Base-by-base conservation (phyloP, 768 basidiomycete genomes). In the Lactifluus pinguis region DNA sequence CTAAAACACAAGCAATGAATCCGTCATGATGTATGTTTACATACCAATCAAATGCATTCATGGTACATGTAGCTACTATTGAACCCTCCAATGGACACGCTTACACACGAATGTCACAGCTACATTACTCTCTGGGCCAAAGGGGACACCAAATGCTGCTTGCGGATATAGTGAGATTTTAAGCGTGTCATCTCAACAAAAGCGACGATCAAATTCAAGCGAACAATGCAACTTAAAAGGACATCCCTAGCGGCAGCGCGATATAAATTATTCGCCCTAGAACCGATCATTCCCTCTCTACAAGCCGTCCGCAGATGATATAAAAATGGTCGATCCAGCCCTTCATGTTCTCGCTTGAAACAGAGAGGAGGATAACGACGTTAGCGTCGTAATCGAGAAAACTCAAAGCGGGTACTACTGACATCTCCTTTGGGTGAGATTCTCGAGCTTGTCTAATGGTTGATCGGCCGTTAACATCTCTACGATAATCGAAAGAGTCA, bases 311-410 rank as follows among this genome's bases (percentile, higher is more conserved):
- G 68, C 92, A 93, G 52, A 92, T 73, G 69, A 92, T 91, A 70
- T 97, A 95, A 74, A 98, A 97, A 71, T 95, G 94, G 25, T 93
- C 90, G 62, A 92, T 87, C 94, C 94, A 98, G 25, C 91, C 89
- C 73, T 80, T 83, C 94, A 97, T 95, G 70, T 95, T 95, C 61
- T 95, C 92, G 53, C 94, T 95, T 68, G n/a, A n/a, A n/a, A n/a
- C 1, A 50, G 34, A 50, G 11, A n/a, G n/a, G n/a, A n/a, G n/a
- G 29, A 30, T 4, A 30, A 17, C 7, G 10, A 17, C 1, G 47
- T 58, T 51, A 54, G 25, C 17, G 32, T 55, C 2, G n/a, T 47
- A 11, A 32, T 21, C 6, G 25, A 25, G 15, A 44, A 11, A 54
- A 39, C 29, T 45, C 7, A 4, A 4, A 11, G 19, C 3, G 44